phyloP scores from a whole-genome alignment of 495 filamentous ascomycete species.

The Articulospora tetracladia region DNA sequence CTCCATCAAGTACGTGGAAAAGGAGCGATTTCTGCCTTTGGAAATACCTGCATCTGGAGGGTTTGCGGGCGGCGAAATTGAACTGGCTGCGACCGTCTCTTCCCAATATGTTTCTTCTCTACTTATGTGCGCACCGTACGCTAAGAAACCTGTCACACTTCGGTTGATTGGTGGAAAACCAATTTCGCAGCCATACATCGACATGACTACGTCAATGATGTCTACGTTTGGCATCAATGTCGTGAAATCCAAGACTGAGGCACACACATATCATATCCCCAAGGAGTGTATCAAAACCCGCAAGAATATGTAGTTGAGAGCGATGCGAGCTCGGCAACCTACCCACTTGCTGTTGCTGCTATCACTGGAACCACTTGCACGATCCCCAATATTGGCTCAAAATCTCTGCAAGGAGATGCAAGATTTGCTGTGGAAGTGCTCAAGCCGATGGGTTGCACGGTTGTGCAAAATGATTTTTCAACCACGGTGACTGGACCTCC shows the following conservation, averaged over 20 bases:
- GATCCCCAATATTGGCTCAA: slow-evolving; percentile 91
- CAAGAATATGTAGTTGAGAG: slow-evolving; percentile 88
- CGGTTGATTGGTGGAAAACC: slow-evolving; percentile 89
- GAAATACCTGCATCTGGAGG: slow-evolving; percentile 78
- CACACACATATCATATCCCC: slow-evolving; percentile 95
- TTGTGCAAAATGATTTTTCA: slow-evolving; percentile 77
- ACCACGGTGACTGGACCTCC: slow-evolving; percentile 93
- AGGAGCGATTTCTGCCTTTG: slow-evolving; percentile 75
- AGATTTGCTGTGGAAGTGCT: slow-evolving; percentile 92
- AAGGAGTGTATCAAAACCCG: slow-evolving; percentile 81
- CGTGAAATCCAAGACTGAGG: slow-evolving; percentile 55
- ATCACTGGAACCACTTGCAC: slow-evolving; percentile 94
- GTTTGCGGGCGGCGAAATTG: slow-evolving; percentile 86
- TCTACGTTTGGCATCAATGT: slow-evolving; percentile 84
- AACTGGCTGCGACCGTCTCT: slow-evolving; percentile 88
- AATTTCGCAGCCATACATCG: slow-evolving; percentile 95
- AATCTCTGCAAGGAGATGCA: slow-evolving; percentile 91
- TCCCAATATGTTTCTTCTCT: slow-evolving; percentile 97
- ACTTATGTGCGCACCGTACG: slow-evolving; percentile 95
- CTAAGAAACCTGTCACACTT: slow-evolving; percentile 87
- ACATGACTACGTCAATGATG: slow-evolving; percentile 99
- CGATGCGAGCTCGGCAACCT: slow-evolving; percentile 96
- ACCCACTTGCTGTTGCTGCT: slow-evolving; percentile 90
- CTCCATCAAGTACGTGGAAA: slow-evolving; percentile 76
- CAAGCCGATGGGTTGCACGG: slow-evolving; percentile 87